Evolutionary conservation across 768 basidiomycete species (phyloP), one percentile per base, ranked within the genome.

Genomic region (Russula abietina): DNA sequence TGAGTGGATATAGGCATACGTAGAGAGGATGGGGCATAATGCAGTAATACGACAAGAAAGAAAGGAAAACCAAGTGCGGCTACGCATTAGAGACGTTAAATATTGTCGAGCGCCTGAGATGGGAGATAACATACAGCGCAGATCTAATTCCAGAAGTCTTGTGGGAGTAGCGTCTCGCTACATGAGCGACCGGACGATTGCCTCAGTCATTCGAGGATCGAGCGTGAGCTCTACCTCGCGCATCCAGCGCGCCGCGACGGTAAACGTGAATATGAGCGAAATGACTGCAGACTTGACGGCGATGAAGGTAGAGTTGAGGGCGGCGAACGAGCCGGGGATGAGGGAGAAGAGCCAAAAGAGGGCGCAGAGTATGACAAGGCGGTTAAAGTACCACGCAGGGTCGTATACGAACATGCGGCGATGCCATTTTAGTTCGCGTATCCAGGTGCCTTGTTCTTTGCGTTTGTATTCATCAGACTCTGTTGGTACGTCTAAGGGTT

Each of bases 391-490:
- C 65, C 62, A 64, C 2, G 46, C 45, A 1, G 65, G 65, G 22
- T 64, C 50, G 45, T 64, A 46, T 0, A 24, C 26, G 53, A 64
- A n/a, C 30, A 33, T 54, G 38, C 65, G 65, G 14, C 61, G 61
- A 16, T 57, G 62, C 57, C 57, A 64, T 39, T 55, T 58, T 12
- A 64, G 53, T 7, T 66, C 52, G 33, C 45, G 65, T 7, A 4
- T 10, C 65, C 65, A 66, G 1, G 53, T 56, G n/a, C 61, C 65
- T 30, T 65, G 55, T 36, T 64, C 57, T 14, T 64, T 41, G 17
- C 24, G 62, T 12, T 10, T 64, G 26, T 59, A 64, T 12, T 57
- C 65, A 36, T 66, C 57, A 19, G 19, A 22, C 38, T 38, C 53
- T 2, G 33, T 26, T 26, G 57, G 62, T 0, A 49, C 32, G 19